These are phyloP conservation scores for Stachybotrys chartarum DNA, from an alignment of 2,329 filamentous ascomycete genomes.

Conservation along the genomic window DNA sequence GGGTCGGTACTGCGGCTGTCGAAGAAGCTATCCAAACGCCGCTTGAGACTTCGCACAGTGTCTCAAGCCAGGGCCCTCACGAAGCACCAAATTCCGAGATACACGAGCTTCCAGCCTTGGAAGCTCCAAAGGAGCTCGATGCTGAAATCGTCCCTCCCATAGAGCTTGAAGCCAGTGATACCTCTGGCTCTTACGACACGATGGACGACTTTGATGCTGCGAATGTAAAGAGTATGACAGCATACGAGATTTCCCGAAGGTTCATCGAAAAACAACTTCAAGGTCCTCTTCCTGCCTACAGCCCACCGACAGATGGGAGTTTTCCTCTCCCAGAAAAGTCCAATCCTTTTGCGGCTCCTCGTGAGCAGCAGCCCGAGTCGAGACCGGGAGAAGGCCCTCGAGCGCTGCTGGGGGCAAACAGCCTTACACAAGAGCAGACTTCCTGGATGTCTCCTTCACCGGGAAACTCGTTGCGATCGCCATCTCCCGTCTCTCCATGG, in stretches of 20 bases:
- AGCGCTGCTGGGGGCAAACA: neutral
- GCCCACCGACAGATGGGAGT: conserved; percentile 26
- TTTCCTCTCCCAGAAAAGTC: conserved; percentile 21
- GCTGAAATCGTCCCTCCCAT: conserved; percentile 22
- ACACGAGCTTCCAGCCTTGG: conserved; percentile 42
- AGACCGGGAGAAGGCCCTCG: neutral
- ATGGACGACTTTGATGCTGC: conserved; percentile 34
- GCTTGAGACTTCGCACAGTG: neutral
- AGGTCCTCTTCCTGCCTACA: conserved; percentile 42
- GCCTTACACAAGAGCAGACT: neutral
- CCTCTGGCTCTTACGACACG: conserved; percentile 27
- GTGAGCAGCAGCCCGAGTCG: neutral
- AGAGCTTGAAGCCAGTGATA: conserved; percentile 39
- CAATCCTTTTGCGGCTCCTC: neutral
- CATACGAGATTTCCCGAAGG: conserved; percentile 43
- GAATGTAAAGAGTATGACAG: conserved; percentile 30
- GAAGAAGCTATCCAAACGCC: neutral
- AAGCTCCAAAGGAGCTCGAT: conserved; percentile 42
- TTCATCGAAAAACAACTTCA: conserved; percentile 45
- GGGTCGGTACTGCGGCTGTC: neutral
- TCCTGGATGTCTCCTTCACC: neutral
- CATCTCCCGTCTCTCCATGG: neutral
- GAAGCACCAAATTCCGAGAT: conserved; percentile 38
- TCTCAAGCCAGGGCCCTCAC: conserved; percentile 15
- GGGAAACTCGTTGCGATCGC: neutral